Base-by-base conservation (phyloP, 805 yeast genomes). In the Nakazawaea siamensis region DNA sequence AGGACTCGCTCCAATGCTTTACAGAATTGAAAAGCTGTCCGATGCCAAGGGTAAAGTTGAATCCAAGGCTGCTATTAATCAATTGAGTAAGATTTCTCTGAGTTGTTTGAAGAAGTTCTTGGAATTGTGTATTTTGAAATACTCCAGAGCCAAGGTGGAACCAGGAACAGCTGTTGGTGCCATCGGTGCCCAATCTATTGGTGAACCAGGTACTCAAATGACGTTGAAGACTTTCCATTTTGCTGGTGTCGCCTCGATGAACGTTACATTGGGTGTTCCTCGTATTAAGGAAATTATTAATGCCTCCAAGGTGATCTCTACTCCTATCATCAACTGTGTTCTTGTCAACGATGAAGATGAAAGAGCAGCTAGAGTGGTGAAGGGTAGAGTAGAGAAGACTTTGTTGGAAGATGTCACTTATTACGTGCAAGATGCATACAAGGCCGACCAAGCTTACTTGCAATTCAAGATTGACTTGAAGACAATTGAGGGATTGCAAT, bases 121-220 rank as follows among this genome's bases (percentile, higher is more conserved):
- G 50, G 68, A 72, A 31, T 73, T 82, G 47, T 83, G 97, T 46
- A 67, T 90, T 40, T 63, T 65, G 46, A 92, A 92, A 60, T 92
- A 92, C 52, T 75, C 76, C 36, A 70, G 80, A 46, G 96, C 98
- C 6, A 80, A 79, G 60, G 97, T 92, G 13, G 98, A 92, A 57
- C 98, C 98, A 1, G 98, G 97, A 43, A 92, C 98, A 4, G 98
- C 98, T 2, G 97, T 92, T 37, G 98, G 98, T 46, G 97, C 98
- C 18, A 88, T 92, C 61, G 98, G 97, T 47, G 98, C 98, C 0
- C 98, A 92, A 56, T 85, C 96, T 29, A 92, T 92, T 66, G 98
- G 98, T 64, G 98, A 90, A 55, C 98, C 98, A 16, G 98, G 97
- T 57, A 92, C 98, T 1, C 98, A 92, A 64, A 92, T 92, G 98